Percentiles rank a stretch among this genome's conserved stretches.
phyloP scores from a whole-genome alignment of 2,329 filamentous ascomycete species.

The Apiospora marii region DNA sequence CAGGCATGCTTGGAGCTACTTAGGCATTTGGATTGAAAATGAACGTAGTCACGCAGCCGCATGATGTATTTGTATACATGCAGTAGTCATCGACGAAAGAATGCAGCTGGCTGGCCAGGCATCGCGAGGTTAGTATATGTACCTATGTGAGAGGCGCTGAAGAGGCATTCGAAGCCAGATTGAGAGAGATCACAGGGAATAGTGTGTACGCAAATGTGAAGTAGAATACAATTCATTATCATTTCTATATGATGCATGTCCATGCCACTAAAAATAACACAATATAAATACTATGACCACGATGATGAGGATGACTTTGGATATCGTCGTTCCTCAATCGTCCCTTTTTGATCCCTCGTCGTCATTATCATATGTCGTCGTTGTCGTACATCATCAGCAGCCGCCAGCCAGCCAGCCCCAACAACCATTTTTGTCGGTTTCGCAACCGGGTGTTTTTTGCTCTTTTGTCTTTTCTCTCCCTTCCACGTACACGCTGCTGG shows the following conservation, averaged over 20 bases:
- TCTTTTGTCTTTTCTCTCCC: neutral
- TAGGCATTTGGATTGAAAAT: neutral
- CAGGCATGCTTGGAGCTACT: neutral
- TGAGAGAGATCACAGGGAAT: neutral
- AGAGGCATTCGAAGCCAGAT: neutral
- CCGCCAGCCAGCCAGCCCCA: neutral
- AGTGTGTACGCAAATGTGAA: neutral
- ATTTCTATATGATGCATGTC: constrained; percentile 20
- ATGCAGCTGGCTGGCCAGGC: no score
- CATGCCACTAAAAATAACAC: constrained; percentile 18
- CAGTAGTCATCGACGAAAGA: no score
- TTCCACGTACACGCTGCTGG: neutral
- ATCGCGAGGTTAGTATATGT: no score
- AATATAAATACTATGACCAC: constrained; percentile 2
- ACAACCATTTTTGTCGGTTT: neutral
- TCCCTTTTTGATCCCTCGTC: neutral
- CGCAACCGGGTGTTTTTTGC: neutral
- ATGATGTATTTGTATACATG: neutral
- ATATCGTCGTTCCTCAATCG: neutral
- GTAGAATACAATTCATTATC: constrained; percentile 8
- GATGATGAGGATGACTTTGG: neutral
- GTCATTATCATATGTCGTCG: constrained; percentile 13
- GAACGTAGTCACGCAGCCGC: neutral
- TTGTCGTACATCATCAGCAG: neutral
- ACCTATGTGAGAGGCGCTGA: no score